These are phyloP conservation scores for Musa troglodytarum DNA, from an alignment of 176 grass and related monocot genomes.

Conservation along the genomic window DNA sequence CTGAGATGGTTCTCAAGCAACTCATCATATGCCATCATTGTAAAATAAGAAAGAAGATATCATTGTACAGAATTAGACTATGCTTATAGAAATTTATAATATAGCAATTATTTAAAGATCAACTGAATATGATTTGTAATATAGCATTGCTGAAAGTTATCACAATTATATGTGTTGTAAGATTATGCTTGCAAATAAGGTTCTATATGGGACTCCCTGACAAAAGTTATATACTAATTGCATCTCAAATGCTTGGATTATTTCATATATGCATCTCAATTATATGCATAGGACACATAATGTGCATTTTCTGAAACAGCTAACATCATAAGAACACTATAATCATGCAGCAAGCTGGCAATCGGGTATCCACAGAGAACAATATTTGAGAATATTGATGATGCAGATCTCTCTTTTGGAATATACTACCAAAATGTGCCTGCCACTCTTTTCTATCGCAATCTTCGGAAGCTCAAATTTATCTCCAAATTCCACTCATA, in stretches of 20 bases:
- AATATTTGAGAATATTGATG: conserved; percentile 77
- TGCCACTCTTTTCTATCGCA: conserved; percentile 70
- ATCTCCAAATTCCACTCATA: conserved; percentile 62
- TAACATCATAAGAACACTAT: neutral
- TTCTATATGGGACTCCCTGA: too few relatives aligned
- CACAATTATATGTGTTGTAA: too few relatives aligned
- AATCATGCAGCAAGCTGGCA: conserved; percentile 38
- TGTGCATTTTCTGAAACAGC: too few relatives aligned
- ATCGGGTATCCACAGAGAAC: conserved; percentile 70
- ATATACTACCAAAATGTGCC: conserved; percentile 89
- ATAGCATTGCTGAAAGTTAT: too few relatives aligned
- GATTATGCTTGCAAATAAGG: too few relatives aligned
- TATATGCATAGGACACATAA: too few relatives aligned
- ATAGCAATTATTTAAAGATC: neutral
- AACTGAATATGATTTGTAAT: too few relatives aligned
- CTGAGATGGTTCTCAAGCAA: neutral
- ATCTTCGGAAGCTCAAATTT: conserved; percentile 91
- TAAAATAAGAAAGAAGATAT: too few relatives aligned
- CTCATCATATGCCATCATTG: neutral
- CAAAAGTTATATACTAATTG: too few relatives aligned
- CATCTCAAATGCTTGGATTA: too few relatives aligned
- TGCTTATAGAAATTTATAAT: neutral
- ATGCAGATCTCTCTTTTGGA: conserved; percentile 59
- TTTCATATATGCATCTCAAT: too few relatives aligned
- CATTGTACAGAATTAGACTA: too few relatives aligned